These are phyloP conservation scores for Quercus ilex DNA, from an alignment of 306 rosid genomes.

Conservation along the genomic window DNA sequence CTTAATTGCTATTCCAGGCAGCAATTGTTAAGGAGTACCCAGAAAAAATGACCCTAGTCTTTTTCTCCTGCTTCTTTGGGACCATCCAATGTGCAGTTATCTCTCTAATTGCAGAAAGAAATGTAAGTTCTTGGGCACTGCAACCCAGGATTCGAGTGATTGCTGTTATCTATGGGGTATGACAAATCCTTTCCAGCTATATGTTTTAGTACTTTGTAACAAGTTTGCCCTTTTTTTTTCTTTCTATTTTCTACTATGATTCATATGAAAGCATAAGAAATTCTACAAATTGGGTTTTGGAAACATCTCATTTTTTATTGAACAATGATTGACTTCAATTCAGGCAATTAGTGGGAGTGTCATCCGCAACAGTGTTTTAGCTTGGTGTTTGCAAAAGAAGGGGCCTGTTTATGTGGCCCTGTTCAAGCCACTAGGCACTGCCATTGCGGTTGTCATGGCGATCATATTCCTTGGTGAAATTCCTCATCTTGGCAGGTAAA, in stretches of 20 bases:
- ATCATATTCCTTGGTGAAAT: conserved; percentile 31
- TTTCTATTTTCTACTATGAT: too few species aligned
- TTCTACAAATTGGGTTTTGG: neutral
- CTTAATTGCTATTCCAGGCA: conserved; percentile 17
- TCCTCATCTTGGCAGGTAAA: conserved; percentile 35
- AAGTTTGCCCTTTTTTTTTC: neutral
- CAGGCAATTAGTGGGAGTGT: conserved; percentile 33
- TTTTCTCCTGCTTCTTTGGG: conserved; percentile 37
- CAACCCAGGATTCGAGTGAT: conserved; percentile 25
- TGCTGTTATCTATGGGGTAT: conserved; percentile 25
- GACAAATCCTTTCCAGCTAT: neutral
- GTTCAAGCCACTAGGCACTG: conserved; percentile 42
- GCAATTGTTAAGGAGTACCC: conserved; percentile 29
- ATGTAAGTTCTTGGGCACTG: conserved; percentile 28
- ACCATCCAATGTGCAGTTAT: conserved; percentile 22
- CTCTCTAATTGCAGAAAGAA: conserved; percentile 19
- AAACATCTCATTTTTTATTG: neutral
- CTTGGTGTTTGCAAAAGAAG: conserved; percentile 38
- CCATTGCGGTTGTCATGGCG: conserved; percentile 23
- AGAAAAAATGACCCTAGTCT: conserved; percentile 33
- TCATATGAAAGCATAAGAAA: neutral
- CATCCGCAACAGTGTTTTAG: conserved; percentile 23
- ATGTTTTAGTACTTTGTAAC: neutral
- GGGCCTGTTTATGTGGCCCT: conserved; percentile 42
- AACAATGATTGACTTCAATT: neutral